phyloP scores from a whole-genome alignment of 2,329 filamentous ascomycete species.

The Aspergillus sp. region DNA sequence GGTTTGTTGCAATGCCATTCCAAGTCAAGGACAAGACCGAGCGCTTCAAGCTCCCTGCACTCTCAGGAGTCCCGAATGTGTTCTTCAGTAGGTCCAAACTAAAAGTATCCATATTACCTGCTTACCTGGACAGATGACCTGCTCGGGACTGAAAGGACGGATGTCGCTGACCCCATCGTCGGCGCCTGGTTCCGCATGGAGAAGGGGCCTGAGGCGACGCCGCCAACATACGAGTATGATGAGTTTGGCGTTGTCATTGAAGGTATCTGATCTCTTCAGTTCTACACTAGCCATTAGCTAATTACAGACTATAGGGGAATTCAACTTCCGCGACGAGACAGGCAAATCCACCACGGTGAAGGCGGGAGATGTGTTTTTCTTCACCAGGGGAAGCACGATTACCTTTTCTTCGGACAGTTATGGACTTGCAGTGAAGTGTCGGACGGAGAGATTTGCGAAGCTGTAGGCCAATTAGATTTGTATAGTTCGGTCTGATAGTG shows the following conservation, averaged over 20 bases:
- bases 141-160: neutral
- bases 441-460: neutral
- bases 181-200: slow-evolving; percentile 21
- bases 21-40: slow-evolving; percentile 5
- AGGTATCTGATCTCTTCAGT: neutral
- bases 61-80: neutral
- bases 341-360: neutral
- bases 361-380: neutral
- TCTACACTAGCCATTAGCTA: neutral
- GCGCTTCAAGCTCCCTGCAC: slow-evolving; percentile 3
- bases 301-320: neutral
- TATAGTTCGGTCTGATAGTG: no score
- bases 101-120: fast-evolving
- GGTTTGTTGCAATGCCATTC: neutral
- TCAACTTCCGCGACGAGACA: neutral
- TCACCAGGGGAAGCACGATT: neutral
- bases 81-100: slow-evolving; percentile 3
- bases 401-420: neutral
- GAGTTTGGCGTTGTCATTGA: slow-evolving; percentile 19
- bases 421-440: neutral
- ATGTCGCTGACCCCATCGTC: slow-evolving; percentile 6
- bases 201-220: slow-evolving; percentile 14
- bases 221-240: slow-evolving; percentile 19
- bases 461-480: neutral
- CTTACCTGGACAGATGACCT: neutral